These are phyloP conservation scores for Alternaria novae-zelandiae DNA, from an alignment of 2,329 filamentous ascomycete genomes.

Conservation along the genomic window DNA sequence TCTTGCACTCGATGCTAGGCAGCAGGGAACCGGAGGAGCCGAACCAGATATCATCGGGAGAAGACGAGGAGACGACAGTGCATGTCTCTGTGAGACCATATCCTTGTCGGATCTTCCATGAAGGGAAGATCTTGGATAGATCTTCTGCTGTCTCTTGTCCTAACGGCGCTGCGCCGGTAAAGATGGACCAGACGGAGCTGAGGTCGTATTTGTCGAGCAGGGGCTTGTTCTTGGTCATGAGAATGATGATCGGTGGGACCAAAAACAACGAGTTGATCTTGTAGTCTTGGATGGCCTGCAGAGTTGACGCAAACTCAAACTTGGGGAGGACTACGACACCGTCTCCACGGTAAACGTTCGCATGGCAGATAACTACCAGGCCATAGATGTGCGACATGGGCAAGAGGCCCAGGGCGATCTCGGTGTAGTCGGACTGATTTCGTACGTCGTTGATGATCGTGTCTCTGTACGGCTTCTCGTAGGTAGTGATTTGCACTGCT, in stretches of 20 bases:
- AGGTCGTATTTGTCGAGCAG: constrained; percentile 72
- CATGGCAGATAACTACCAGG: constrained; percentile 72
- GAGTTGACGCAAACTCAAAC: constrained; percentile 73
- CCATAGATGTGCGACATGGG: constrained; percentile 85
- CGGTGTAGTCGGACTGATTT: constrained; percentile 54
- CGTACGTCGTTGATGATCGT: constrained; percentile 43
- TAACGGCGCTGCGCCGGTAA: constrained; percentile 79
- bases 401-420: constrained; percentile 70
- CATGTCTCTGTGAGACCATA: constrained; percentile 82
- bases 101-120: constrained; percentile 71
- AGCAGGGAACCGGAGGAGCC: constrained; percentile 76
- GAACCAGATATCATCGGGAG: constrained; percentile 68
- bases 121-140: constrained; percentile 66
- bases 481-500: constrained; percentile 63
- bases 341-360: constrained; percentile 73
- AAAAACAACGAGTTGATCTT: constrained; percentile 72
- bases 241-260: constrained; percentile 81
- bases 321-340: constrained; percentile 74
- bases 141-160: constrained; percentile 74
- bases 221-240: constrained; percentile 70
- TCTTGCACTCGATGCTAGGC: constrained; percentile 68
- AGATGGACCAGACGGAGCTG: constrained; percentile 68
- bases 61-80: constrained; percentile 70
- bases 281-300: constrained; percentile 70
- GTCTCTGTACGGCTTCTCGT: constrained; percentile 55